phyloP scores from a whole-genome alignment of 148 eudicot genomes.

The Gaultheria prostrata region DNA sequence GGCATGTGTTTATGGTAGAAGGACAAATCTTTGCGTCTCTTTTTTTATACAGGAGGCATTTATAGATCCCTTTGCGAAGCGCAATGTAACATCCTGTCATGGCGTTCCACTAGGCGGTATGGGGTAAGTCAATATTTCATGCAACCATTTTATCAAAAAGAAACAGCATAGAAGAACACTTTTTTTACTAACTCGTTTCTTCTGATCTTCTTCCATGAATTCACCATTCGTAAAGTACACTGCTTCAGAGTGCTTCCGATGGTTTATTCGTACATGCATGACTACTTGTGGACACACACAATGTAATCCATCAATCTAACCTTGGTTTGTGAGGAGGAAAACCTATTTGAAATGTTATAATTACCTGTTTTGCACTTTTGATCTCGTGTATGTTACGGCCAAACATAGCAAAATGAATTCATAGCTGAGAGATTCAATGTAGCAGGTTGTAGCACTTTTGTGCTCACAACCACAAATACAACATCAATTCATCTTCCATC shows the following conservation, averaged over 20 bases:
- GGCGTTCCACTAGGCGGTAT: conserved; percentile 95
- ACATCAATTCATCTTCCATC: neutral
- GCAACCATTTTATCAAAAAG: neutral
- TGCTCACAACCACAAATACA: neutral
- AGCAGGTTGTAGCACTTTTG: neutral
- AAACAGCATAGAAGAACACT: neutral
- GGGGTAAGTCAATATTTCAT: conserved; percentile 52
- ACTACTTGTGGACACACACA: neutral
- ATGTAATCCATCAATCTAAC: neutral
- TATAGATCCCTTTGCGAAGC: conserved; percentile 63
- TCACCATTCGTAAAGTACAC: neutral
- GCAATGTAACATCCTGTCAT: conserved; percentile 60
- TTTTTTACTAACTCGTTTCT: neutral
- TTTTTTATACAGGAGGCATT: conserved; percentile 48
- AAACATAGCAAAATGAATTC: neutral
- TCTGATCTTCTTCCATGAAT: neutral
- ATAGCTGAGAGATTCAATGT: neutral
- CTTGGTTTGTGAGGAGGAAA: neutral
- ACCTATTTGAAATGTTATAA: neutral
- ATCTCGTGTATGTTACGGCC: neutral
- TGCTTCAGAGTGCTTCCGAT: neutral
- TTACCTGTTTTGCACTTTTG: neutral
- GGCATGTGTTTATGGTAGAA: neutral
- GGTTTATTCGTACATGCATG: neutral
- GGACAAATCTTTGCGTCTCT: neutral